These are phyloP conservation scores for Metschnikowia amazonensis DNA, from an alignment of 805 yeast species.

Conservation along the genomic window DNA sequence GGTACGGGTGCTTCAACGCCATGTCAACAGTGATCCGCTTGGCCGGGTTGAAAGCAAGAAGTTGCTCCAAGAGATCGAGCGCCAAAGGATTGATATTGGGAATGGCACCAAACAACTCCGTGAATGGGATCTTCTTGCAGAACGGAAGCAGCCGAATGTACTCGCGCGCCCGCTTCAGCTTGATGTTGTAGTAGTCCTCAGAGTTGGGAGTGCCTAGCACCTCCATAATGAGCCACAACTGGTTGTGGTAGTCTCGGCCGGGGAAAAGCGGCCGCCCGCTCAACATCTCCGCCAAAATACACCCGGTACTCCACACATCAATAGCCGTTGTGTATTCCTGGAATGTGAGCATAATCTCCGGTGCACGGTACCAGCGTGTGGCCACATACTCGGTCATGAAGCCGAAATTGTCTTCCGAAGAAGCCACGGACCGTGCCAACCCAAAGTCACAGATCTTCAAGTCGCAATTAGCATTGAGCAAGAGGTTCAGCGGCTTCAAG, in stretches of 20 bases:
- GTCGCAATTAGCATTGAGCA: slow-evolving; percentile 89
- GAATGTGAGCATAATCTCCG: slow-evolving; percentile 93
- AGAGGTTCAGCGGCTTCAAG: slow-evolving; percentile 81
- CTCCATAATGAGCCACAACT: slow-evolving; percentile 77
- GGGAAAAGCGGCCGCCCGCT: slow-evolving; percentile 87
- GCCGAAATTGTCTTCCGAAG: slow-evolving; percentile 63
- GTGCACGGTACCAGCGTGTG: slow-evolving; percentile 96
- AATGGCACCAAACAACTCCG: slow-evolving; percentile 16
- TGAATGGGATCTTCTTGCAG: slow-evolving; percentile 44
- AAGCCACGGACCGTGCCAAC: slow-evolving; percentile 66
- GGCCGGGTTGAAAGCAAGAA: slow-evolving; percentile 69
- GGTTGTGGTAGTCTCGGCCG: slow-evolving; percentile 91
- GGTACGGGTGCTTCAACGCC: slow-evolving; percentile 82
- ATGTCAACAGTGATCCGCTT: slow-evolving; percentile 71
- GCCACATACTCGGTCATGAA: slow-evolving; percentile 97
- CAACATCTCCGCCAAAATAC: slow-evolving; percentile 88
- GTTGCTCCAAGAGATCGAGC: slow-evolving; percentile 57
- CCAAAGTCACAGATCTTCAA: slow-evolving; percentile 94
- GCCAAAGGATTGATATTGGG: slow-evolving; percentile 40
- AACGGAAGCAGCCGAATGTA: slow-evolving; percentile 79
- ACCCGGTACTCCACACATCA: slow-evolving; percentile 96
- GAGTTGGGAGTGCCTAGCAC: slow-evolving; percentile 83
- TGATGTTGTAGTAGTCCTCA: slow-evolving; percentile 72
- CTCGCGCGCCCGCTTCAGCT: slow-evolving; percentile 81
- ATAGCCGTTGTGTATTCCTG: slow-evolving; percentile 92